These are phyloP conservation scores for Gossypium trilobum DNA, from an alignment of 441 rosid genomes.

Conservation along the genomic window DNA sequence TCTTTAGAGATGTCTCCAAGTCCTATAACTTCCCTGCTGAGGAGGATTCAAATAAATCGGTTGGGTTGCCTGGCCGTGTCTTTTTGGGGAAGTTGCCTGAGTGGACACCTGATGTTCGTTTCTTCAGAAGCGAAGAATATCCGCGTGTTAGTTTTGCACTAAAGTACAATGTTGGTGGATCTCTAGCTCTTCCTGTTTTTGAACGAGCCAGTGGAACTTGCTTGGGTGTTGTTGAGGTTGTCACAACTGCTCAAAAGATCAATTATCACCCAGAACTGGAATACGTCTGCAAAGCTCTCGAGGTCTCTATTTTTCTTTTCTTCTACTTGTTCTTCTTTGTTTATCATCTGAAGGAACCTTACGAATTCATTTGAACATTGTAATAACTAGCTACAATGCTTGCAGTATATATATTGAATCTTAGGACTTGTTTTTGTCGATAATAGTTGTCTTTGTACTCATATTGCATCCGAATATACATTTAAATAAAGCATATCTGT, in stretches of 20 bases:
- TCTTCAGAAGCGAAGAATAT: slow-evolving; percentile 58
- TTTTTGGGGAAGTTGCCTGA: slow-evolving; percentile 62
- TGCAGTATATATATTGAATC: neutral
- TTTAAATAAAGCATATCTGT: slow-evolving; percentile 25
- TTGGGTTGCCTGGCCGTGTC: slow-evolving; percentile 76
- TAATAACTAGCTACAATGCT: neutral
- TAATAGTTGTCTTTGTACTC: neutral
- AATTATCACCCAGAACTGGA: slow-evolving; percentile 64
- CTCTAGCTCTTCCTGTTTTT: slow-evolving; percentile 58
- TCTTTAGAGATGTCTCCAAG: slow-evolving; percentile 53
- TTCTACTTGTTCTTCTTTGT: slow-evolving; percentile 6
- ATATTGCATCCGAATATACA: neutral
- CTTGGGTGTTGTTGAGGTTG: slow-evolving; percentile 87
- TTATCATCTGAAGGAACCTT: neutral
- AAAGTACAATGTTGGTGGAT: slow-evolving; percentile 53
- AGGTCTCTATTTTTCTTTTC: slow-evolving; percentile 38
- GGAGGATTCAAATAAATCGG: slow-evolving; percentile 38
- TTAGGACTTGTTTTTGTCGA: neutral
- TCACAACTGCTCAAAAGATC: slow-evolving; percentile 57
- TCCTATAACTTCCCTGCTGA: slow-evolving; percentile 52
- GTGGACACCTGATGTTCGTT: slow-evolving; percentile 85
- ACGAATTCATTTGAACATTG: neutral
- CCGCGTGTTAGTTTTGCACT: slow-evolving; percentile 47
- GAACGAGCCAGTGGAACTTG: slow-evolving; percentile 57
- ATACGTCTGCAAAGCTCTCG: slow-evolving; percentile 74